Conservation (phyloP, 2,329 filamentous ascomycete genomes). For the Trichoderma breve region DNA sequence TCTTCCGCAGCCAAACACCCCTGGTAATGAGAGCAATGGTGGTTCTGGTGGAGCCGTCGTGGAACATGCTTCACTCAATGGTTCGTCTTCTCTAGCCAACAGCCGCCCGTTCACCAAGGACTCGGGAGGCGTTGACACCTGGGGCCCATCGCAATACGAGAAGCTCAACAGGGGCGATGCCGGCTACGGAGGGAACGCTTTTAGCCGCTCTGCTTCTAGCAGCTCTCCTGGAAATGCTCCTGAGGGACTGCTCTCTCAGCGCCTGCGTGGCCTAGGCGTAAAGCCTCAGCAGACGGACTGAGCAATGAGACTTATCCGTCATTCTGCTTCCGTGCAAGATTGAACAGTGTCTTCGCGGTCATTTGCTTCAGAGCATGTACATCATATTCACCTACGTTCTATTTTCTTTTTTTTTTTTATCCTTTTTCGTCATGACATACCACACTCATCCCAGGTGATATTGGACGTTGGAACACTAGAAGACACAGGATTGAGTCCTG, state of each 20-base stretch:
- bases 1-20: slow-evolving; percentile 35
- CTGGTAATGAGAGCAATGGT: slow-evolving; percentile 33
- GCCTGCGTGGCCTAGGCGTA: slow-evolving; percentile 61
- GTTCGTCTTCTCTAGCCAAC: slow-evolving; percentile 29
- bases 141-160: slow-evolving; percentile 50
- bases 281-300: slow-evolving; percentile 28
- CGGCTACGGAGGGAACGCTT: slow-evolving; percentile 60
- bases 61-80: slow-evolving; percentile 28
- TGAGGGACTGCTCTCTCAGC: slow-evolving; percentile 68
- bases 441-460: background rate
- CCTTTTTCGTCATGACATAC: background rate
- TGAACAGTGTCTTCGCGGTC: background rate
- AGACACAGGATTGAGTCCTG: background rate
- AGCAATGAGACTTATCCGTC: background rate
- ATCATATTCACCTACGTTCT: background rate
- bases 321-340: background rate
- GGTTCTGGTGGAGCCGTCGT: slow-evolving; percentile 28
- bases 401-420: background rate
- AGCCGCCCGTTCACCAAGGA: slow-evolving; percentile 39
- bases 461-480: background rate
- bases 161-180: slow-evolving; percentile 67
- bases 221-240: slow-evolving; percentile 37
- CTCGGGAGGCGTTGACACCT: slow-evolving; percentile 30
- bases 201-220: slow-evolving; percentile 37
- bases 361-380: background rate